Evolutionary conservation across 495 filamentous ascomycete species (phyloP).

Genomic region (Xylaria grammica): DNA sequence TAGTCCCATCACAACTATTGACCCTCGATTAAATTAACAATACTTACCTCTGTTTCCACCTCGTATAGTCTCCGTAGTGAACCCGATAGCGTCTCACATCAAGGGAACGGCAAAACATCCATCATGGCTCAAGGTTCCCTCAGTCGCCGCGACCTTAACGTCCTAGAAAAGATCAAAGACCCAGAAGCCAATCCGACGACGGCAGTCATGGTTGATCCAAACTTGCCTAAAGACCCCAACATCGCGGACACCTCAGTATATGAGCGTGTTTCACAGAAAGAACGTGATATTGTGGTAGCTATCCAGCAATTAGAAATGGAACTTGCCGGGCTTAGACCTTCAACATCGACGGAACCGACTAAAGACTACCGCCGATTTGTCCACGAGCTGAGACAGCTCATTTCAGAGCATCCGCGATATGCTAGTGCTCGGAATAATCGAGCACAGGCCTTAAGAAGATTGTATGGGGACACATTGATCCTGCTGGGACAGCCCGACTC

Average conservation of each 20-base stretch:
- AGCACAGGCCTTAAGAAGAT: constrained; percentile 70
- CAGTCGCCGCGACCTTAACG: constrained; percentile 69
- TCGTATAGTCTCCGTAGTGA: neutral
- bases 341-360: constrained; percentile 30
- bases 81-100: neutral
- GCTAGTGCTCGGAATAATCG: constrained; percentile 78
- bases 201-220: constrained; percentile 57
- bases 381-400: constrained; percentile 56
- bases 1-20: neutral
- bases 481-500: constrained; percentile 31
- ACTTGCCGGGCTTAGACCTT: constrained; percentile 44
- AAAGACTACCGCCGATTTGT: constrained; percentile 48
- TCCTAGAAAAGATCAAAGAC: constrained; percentile 81
- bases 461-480: constrained; percentile 57
- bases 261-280: constrained; percentile 44
- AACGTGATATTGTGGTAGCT: constrained; percentile 53
- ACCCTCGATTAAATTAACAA: neutral
- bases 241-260: constrained; percentile 46
- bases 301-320: constrained; percentile 56
- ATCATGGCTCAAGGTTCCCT: constrained; percentile 60
- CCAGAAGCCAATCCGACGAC: constrained; percentile 69
- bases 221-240: constrained; percentile 66
- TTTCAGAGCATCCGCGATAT: constrained; percentile 66
- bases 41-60: neutral
- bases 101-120: constrained; percentile 6